These are phyloP conservation scores for Chloromonas sp. DNA, from an alignment of 163 green algal species.

Conservation along the genomic window DNA sequence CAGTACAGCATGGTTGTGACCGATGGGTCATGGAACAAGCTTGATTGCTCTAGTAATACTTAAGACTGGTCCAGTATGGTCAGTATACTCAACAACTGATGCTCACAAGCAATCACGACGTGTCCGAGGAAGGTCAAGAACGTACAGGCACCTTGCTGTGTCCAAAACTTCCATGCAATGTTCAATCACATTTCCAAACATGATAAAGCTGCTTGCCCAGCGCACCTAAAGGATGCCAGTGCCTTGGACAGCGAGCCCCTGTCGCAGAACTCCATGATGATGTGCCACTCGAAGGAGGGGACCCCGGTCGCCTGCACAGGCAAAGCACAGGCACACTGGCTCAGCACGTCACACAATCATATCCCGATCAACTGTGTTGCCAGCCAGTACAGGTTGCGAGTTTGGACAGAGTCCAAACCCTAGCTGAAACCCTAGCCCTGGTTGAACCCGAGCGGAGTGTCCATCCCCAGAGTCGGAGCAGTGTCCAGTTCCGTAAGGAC, in stretches of 20 bases:
- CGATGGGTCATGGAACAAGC: too few species aligned
- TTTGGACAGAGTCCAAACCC: background rate
- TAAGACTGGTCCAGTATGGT: background rate
- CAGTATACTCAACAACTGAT: background rate
- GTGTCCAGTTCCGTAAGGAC: too few species aligned
- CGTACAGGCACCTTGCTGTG: too few species aligned
- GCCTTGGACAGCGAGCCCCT: constrained; percentile 34
- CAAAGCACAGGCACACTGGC: background rate
- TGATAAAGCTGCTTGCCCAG: too few species aligned
- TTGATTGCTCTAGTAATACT: background rate
- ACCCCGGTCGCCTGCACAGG: background rate
- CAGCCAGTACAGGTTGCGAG: background rate
- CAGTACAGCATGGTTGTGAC: too few species aligned
- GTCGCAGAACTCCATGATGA: constrained; percentile 57
- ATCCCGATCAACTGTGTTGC: background rate
- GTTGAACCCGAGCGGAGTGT: background rate
- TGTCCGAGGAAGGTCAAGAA: background rate
- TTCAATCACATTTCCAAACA: too few species aligned
- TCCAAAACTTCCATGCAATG: too few species aligned
- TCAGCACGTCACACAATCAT: background rate
- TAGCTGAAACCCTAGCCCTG: background rate
- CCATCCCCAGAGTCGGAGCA: too few species aligned
- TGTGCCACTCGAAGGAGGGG: constrained; percentile 38
- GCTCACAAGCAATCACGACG: background rate
- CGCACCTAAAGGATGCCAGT: constrained; percentile 31